Evolutionary conservation across 2,329 filamentous ascomycete genomes (phyloP).

Genomic region (Dactylellina haptotyla): DNA sequence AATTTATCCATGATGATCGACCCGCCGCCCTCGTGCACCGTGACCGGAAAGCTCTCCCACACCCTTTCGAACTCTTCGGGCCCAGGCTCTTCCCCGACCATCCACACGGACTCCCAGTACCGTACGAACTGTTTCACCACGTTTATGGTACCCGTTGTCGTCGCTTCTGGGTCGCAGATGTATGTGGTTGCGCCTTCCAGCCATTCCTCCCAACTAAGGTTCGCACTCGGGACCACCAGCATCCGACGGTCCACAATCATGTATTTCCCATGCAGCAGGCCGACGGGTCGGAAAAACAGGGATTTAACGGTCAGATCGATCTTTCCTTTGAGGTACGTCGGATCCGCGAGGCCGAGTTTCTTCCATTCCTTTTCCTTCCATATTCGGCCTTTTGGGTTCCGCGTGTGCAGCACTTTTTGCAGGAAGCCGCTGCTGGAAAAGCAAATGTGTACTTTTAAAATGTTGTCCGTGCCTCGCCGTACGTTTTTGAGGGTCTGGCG

Average conservation of each 20-base stretch:
- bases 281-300: conserved; percentile 80
- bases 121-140: conserved; percentile 71
- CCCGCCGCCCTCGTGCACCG: conserved; percentile 34
- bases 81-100: conserved; percentile 56
- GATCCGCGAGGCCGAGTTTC: conserved; percentile 72
- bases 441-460: conserved; percentile 74
- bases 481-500: conserved; percentile 61
- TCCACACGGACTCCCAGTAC: conserved; percentile 79
- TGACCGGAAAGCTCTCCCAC: conserved; percentile 31
- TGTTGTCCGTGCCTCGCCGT: conserved; percentile 56
- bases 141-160: conserved; percentile 56
- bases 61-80: conserved; percentile 22
- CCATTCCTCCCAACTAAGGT: conserved; percentile 89
- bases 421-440: conserved; percentile 78
- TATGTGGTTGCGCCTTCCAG: conserved; percentile 80
- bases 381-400: conserved; percentile 61
- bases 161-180: conserved; percentile 63
- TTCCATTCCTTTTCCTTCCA: conserved; percentile 72
- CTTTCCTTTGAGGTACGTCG: conserved; percentile 66
- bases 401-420: conserved; percentile 79
- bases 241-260: conserved; percentile 75
- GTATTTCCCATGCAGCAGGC: conserved; percentile 89
- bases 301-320: conserved; percentile 78
- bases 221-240: conserved; percentile 80
- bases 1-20: conserved; percentile 29